These are phyloP conservation scores for Pochonia chlamydosporia DNA, from an alignment of 2,329 filamentous ascomycete genomes.

Conservation along the genomic window DNA sequence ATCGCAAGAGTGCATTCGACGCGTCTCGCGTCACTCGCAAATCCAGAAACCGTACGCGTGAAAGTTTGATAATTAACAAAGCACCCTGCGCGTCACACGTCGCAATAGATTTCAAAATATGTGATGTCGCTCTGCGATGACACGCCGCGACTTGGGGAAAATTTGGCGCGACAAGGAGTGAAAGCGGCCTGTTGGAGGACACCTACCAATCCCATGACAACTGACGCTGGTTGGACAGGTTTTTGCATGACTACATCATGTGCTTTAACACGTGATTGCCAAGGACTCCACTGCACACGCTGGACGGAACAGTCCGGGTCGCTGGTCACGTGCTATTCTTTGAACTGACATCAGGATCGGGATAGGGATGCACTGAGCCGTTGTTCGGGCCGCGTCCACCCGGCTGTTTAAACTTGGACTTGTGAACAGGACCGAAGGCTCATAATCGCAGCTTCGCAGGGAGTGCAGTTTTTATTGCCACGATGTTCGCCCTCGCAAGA, in stretches of 20 bases:
- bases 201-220: background rate
- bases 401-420: constrained; percentile 3
- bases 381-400: constrained; percentile 24
- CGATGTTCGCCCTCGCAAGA: constrained; percentile 26
- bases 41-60: background rate
- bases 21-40: constrained; percentile 9
- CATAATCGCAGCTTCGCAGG: background rate
- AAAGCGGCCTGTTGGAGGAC: background rate
- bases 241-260: constrained; percentile 2
- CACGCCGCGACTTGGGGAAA: constrained; percentile 29
- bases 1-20: constrained; percentile 4
- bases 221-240: background rate
- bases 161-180: constrained; percentile 28
- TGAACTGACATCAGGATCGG: background rate
- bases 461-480: background rate
- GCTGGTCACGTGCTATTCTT: background rate
- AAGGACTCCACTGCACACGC: background rate
- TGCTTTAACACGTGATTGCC: constrained; percentile 1
- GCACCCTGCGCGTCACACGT: constrained; percentile 12
- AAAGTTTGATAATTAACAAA: constrained; percentile 5
- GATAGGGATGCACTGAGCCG: background rate
- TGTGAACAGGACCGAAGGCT: background rate
- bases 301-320: background rate
- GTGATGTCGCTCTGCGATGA: constrained; percentile 19
- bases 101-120: constrained; percentile 9